Evolutionary conservation across 768 basidiomycete species (phyloP), one percentile per base, ranked within the genome.

Genomic region (Tremella yokohamensis): DNA sequence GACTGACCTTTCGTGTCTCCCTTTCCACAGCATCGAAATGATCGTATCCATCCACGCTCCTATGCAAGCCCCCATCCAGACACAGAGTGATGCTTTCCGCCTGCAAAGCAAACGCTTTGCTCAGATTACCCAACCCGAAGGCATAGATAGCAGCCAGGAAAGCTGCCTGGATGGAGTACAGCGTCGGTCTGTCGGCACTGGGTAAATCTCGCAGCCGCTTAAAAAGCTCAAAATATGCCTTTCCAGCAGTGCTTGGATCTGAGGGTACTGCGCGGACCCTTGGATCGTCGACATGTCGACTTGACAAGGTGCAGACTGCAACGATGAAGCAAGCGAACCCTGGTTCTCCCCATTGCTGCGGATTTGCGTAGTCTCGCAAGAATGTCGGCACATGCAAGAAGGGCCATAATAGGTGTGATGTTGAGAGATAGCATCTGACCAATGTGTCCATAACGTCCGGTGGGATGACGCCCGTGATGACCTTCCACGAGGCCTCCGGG

Each of bases 241-340:
- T 87, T 19, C 91, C 91, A 22, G 90, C 89, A 26, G 89, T 88
- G n/a, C 86, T 85, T 3, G 89, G 85, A 69, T 94, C 89, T 57
- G 79, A 80, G 1, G 90, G 85, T 69, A 89, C 85, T 2, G 88
- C 83, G 49, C 90, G 84, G 20, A 92, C 90, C 45, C 91, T 85
- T 19, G 87, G 85, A 76, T 94, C 92, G 71, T 96, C 91, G 63
- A 92, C 87, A 74, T 96, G 92, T 40, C 92, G 83, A 2, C 90
- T 93, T 0, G 90, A 87, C 4, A 96, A 82, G 63, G 90, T 93
- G 72, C 91, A 94, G 34, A 93, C 81, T 1, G 90, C 84, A n/a
- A 94, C 89, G 60, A 94, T 89, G 72, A 93, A 92, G 9, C 90
- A 86, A 40, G 88, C 90, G 69, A 96, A 96, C 8, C 92, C 92